These are phyloP conservation scores for Mycena chlorophos DNA, from an alignment of 768 basidiomycete genomes.

Conservation along the genomic window DNA sequence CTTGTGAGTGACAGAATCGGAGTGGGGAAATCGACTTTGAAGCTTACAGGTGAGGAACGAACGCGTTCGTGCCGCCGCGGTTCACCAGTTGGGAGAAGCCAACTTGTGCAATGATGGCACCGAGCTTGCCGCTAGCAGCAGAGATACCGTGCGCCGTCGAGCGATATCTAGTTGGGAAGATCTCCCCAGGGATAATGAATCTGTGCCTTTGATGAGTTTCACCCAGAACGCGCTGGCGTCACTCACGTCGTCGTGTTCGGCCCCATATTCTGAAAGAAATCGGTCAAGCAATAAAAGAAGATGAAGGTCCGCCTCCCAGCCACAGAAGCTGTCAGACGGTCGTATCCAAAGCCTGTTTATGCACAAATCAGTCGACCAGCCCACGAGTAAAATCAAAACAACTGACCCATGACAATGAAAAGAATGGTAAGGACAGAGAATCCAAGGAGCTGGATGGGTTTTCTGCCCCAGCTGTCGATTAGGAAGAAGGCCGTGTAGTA, in stretches of 20 bases:
- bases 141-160: constrained; percentile 84
- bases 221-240: too few relatives aligned
- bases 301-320: constrained; percentile 61
- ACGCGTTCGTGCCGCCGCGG: constrained; percentile 62
- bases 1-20: constrained; percentile 50
- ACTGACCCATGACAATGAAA: constrained; percentile 69
- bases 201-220: too few relatives aligned
- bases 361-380: neutral
- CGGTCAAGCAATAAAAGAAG: constrained; percentile 82
- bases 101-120: constrained; percentile 79
- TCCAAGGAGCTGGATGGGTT: constrained; percentile 79
- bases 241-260: constrained; percentile 61
- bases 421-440: constrained; percentile 66
- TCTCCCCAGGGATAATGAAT: constrained; percentile 82
- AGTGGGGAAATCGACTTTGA: constrained; percentile 1
- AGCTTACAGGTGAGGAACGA: constrained; percentile 69
- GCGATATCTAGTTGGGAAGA: constrained; percentile 86
- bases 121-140: constrained; percentile 80
- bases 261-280: constrained; percentile 90
- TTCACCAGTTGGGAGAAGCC: constrained; percentile 70
- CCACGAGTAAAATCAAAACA: constrained; percentile 22
- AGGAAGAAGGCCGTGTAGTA: constrained; percentile 68
- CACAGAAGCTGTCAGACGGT: constrained; percentile 49
- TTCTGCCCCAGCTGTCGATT: constrained; percentile 80
- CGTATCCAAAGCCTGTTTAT: constrained; percentile 61